A percentile compares a stretch with the other conserved stretches of the same genome.
Evolutionary conservation across 202 grass and related monocot species (phyloP).

Genomic region (Setaria italica): DNA sequence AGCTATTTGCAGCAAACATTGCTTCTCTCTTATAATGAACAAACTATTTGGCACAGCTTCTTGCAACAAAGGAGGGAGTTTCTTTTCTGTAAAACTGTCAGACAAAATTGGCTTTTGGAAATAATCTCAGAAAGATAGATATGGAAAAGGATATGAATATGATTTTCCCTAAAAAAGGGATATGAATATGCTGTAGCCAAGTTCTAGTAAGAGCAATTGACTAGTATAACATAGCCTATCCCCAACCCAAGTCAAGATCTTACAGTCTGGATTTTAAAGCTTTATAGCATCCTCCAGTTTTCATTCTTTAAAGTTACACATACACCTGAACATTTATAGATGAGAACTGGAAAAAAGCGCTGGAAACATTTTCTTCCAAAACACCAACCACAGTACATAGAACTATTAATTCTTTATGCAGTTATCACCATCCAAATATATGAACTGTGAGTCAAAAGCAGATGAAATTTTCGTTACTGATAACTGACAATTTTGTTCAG

Average conservation of each 20-base stretch:
- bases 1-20: neutral
- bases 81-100: neutral
- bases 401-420: neutral
- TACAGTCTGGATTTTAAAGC: neutral
- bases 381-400: neutral
- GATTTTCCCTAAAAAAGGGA: neutral
- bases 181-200: neutral
- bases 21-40: neutral
- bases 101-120: neutral
- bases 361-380: neutral
- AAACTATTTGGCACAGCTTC: neutral
- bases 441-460: neutral
- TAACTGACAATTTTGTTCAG: neutral
- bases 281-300: neutral
- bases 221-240: neutral
- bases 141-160: neutral
- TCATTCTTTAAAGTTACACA: neutral
- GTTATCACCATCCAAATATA: neutral
- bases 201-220: conserved; percentile 23
- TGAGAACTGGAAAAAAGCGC: neutral
- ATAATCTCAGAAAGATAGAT: conserved; percentile 3
- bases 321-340: neutral
- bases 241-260: neutral
- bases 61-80: neutral
- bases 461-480: neutral